Percentiles rank a stretch among this genome's conserved stretches.
Evolutionary conservation across 495 filamentous ascomycete species (phyloP).

Genomic region (Haplographium delicatum): DNA sequence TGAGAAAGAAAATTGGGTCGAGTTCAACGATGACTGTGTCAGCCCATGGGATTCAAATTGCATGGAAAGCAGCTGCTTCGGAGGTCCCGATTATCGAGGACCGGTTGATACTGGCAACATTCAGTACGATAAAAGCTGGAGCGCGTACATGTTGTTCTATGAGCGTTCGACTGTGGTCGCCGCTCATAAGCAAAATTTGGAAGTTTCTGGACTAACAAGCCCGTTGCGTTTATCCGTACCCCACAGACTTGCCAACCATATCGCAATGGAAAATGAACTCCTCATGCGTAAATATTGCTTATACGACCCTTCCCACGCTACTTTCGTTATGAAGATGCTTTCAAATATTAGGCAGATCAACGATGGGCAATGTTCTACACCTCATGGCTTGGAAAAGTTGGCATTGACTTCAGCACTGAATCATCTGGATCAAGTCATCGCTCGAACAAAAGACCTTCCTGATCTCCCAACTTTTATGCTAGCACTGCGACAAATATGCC

Average conservation of each 20-base stretch:
- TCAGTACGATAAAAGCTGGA: slow-evolving; percentile 64
- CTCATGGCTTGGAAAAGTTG: slow-evolving; percentile 51
- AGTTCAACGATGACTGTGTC: slow-evolving; percentile 89
- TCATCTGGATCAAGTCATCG: slow-evolving; percentile 74
- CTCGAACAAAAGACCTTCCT: slow-evolving; percentile 62
- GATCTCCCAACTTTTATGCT: slow-evolving; percentile 54
- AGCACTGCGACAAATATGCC: slow-evolving; percentile 48
- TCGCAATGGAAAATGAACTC: slow-evolving; percentile 65
- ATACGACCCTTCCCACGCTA: slow-evolving; percentile 65
- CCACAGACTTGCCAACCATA: slow-evolving; percentile 48
- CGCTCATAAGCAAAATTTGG: slow-evolving; percentile 37
- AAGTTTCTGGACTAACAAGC: slow-evolving; percentile 26
- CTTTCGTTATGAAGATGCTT: slow-evolving; percentile 60
- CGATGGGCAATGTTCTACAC: slow-evolving; percentile 37
- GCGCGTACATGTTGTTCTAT: slow-evolving; percentile 98
- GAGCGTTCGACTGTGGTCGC: slow-evolving; percentile 68
- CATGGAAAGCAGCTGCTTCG: slow-evolving; percentile 75
- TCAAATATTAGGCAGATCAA: slow-evolving; percentile 36
- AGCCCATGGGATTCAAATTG: slow-evolving; percentile 64
- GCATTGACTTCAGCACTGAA: slow-evolving; percentile 64
- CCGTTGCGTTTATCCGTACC: slow-evolving; percentile 57
- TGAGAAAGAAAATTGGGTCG: slow-evolving; percentile 61
- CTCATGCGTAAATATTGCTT: slow-evolving; percentile 76
- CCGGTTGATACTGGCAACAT: slow-evolving; percentile 39
- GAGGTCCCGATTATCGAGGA: slow-evolving; percentile 56